A percentile compares a stretch with the other conserved stretches of the same genome.
Evolutionary conservation across 1,284 basidiomycete genomes (phyloP).

Genomic region (Boletus mariae): DNA sequence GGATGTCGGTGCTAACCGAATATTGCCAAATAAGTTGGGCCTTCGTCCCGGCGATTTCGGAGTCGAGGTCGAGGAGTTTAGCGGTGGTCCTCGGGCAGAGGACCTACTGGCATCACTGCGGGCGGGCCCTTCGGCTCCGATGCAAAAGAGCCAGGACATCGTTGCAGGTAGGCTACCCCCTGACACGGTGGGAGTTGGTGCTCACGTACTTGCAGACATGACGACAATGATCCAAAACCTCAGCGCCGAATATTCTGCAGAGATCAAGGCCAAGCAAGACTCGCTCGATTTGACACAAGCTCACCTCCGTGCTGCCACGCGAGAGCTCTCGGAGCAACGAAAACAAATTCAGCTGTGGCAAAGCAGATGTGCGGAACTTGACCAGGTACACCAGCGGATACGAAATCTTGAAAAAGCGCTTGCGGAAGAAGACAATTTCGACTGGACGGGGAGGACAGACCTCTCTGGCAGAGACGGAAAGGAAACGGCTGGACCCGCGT

Average conservation of each 20-base stretch:
- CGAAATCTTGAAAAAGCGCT: constrained; percentile 80
- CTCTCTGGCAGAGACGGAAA: constrained; percentile 53
- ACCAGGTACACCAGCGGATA: constrained; percentile 72
- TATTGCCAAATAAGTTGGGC: constrained; percentile 91
- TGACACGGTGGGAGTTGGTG: neutral
- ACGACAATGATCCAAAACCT: constrained; percentile 79
- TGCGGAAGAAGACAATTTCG: constrained; percentile 72
- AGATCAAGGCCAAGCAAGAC: constrained; percentile 86
- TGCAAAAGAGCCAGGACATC: constrained; percentile 88
- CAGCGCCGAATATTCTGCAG: constrained; percentile 74
- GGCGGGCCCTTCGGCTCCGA: constrained; percentile 65
- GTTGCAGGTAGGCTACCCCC: constrained; percentile 59
- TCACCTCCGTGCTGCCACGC: constrained; percentile 85
- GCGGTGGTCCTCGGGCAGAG: constrained; percentile 66
- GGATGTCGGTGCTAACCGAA: constrained; percentile 91
- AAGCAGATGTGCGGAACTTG: constrained; percentile 66
- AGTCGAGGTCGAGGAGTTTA: constrained; percentile 83
- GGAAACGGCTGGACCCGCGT: constrained; percentile 48
- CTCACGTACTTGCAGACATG: constrained; percentile 57
- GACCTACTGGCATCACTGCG: constrained; percentile 70
- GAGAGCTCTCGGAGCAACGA: constrained; percentile 86
- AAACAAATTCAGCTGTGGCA: constrained; percentile 79
- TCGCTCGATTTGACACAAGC: constrained; percentile 81
- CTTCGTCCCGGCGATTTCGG: constrained; percentile 92
- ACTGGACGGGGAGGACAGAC: constrained; percentile 87